phyloP scores from a whole-genome alignment of 768 basidiomycete genomes.

The Melanogaster broomeanus region DNA sequence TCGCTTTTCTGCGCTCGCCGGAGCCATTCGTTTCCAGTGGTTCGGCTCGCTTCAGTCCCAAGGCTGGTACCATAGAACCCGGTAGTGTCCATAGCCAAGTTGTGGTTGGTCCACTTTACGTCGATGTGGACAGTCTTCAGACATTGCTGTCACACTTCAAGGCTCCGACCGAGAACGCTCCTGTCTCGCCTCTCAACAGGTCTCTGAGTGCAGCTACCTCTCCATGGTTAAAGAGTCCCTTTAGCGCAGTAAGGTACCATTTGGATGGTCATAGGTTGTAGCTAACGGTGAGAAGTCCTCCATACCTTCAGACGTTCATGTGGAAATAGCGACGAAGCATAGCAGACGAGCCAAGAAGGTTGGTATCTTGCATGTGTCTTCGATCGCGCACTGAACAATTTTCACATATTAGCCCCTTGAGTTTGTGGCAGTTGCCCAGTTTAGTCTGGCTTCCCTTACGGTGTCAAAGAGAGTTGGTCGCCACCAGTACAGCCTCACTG shows the following conservation, averaged over 20 bases:
- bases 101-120: constrained; percentile 45
- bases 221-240: constrained; percentile 31
- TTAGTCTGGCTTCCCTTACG: constrained; percentile 50
- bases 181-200: not conserved
- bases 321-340: constrained; percentile 10
- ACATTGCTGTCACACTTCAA: constrained; percentile 15
- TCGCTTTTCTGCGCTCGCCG: constrained; percentile 47
- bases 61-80: constrained; percentile 51
- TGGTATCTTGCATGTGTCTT: not conserved
- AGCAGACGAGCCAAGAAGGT: constrained; percentile 24
- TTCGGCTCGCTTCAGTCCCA: constrained; percentile 61
- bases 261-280: not conserved
- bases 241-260: constrained; percentile 20
- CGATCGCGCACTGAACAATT: not conserved
- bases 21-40: constrained; percentile 45
- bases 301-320: constrained; percentile 13
- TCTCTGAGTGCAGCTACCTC: constrained; percentile 11
- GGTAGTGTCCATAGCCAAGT: constrained; percentile 52
- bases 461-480: constrained; percentile 39
- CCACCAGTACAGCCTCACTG: constrained; percentile 42
- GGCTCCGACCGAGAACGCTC: not conserved
- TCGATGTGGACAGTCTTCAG: constrained; percentile 46
- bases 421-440: constrained; percentile 39
- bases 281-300: constrained; percentile 20
- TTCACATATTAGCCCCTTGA: constrained; percentile 17